Percentiles rank a stretch among this genome's conserved stretches.
These are phyloP conservation scores for Quercus alba DNA, from an alignment of 306 rosid species.

Conservation along the genomic window DNA sequence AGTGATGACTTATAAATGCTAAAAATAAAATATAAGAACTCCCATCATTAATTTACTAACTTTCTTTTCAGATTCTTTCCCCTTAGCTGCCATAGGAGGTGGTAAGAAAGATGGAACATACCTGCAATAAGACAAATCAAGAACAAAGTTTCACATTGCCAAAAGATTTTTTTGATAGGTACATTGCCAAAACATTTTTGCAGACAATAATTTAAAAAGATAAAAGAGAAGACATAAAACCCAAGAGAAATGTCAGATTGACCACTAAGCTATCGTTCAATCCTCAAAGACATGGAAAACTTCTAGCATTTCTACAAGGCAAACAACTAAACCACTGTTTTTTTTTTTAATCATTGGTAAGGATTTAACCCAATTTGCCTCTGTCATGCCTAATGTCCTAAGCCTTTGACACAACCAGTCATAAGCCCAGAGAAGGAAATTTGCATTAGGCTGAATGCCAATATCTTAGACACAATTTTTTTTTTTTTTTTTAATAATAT, in stretches of 20 bases:
- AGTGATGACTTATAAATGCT: not conserved
- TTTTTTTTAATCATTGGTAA: not conserved
- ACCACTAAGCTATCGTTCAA: conserved; percentile 19
- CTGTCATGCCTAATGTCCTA: not conserved
- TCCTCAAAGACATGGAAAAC: conserved; percentile 5
- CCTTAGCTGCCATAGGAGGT: conserved; percentile 96
- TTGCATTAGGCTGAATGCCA: not conserved
- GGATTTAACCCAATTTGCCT: not conserved
- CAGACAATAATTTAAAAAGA: not conserved
- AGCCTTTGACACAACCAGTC: not conserved
- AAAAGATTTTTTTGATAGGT: not conserved
- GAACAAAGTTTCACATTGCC: conserved; percentile 36
- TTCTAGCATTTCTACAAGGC: conserved; percentile 25
- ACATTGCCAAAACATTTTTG: conserved; percentile 20
- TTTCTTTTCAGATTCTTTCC: conserved; percentile 89
- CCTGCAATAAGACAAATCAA: conserved; percentile 60
- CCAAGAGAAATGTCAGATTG: conserved; percentile 2
- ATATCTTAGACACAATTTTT: not conserved
- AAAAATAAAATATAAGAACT: conserved; percentile 7
- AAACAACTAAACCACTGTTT: conserved; percentile 18
- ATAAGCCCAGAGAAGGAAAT: not conserved
- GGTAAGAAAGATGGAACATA: conserved; percentile 96
- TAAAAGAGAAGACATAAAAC: not conserved
- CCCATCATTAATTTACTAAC: conserved; percentile 40
- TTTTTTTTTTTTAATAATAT: too few relatives aligned